Evolutionary conservation across 306 rosid genomes (phyloP), one percentile per base, ranked within the genome.

Genomic region (Carpinus fangiana): DNA sequence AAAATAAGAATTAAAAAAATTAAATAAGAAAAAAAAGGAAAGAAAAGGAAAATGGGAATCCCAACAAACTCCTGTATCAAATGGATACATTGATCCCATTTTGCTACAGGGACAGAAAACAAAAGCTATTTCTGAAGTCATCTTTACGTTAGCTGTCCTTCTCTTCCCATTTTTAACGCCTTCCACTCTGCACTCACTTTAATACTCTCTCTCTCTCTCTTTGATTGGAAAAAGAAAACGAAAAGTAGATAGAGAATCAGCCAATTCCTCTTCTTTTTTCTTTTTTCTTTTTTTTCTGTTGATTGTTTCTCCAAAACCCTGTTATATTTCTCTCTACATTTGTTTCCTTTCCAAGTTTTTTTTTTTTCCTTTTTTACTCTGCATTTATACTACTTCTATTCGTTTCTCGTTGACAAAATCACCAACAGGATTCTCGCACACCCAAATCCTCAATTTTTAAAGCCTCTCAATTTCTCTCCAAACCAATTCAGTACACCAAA

Each of bases 291-390:
- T 23, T 23, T 85, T 47, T 16, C 67, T 54, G 70, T 82, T 81
- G 81, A 85, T 87, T 80, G 82, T 85, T 78, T 16, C 64, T 69
- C 54, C 66, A 83, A 77, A 87, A 81, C 89, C 89, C 89, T 85
- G 79, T 68, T 85, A 81, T 68, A 76, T 77, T 80, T 34, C 67
- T 38, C 55, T 68, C 73, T 74, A 69, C 77, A 72, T 45, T n/a
- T 74, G 38, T 48, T 69, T 62, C 73, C 47, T 64, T 31, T 76
- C 73, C 64, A 17, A 51, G 62, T 48, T 59, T 62, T 23, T 64
- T 23, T 64, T 23, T 64, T 64, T 3, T 23, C 50, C 38, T 12
- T 46, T 45, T 34, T 82, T 71, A 52, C 70, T 3, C 61, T 77
- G 72, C 64, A 9, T 74, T 67, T 76, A 38, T 77, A 46, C 12